phyloP scores from a whole-genome alignment of 2,329 filamentous ascomycete species.

The Pseudogymnoascus sp. region DNA sequence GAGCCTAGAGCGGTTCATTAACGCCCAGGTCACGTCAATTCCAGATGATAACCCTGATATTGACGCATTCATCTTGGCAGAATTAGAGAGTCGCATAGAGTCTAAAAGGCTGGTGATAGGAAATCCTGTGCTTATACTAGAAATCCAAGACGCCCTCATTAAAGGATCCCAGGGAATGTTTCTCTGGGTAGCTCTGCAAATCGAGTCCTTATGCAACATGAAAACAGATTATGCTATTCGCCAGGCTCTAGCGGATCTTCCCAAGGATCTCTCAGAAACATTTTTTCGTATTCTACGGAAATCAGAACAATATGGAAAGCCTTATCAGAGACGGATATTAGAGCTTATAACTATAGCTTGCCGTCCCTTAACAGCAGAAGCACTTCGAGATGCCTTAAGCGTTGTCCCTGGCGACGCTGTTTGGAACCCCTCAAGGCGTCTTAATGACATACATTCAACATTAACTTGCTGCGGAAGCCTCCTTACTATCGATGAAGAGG shows the following conservation, averaged over 20 bases:
- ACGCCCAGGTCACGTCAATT: slow-evolving; percentile 18
- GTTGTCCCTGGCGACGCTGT: slow-evolving; percentile 30
- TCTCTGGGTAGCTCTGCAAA: slow-evolving; percentile 34
- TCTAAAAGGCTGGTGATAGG: slow-evolving; percentile 20
- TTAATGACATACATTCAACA: slow-evolving; percentile 26
- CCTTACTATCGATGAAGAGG: slow-evolving; percentile 33
- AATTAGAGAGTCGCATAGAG: slow-evolving; percentile 25
- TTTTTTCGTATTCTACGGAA: slow-evolving; percentile 30
- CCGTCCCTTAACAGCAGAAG: slow-evolving; percentile 29
- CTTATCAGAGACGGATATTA: slow-evolving; percentile 28
- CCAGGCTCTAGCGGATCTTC: slow-evolving; percentile 29
- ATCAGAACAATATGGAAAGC: slow-evolving; percentile 16
- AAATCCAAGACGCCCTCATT: slow-evolving; percentile 26
- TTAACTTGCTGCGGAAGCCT: slow-evolving; percentile 33
- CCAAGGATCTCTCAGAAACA: slow-evolving; percentile 28
- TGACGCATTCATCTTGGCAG: slow-evolving; percentile 26
- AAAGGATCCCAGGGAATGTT: slow-evolving; percentile 36
- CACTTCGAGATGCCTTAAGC: slow-evolving; percentile 37
- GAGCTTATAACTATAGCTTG: slow-evolving; percentile 30
- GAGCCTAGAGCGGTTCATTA: slow-evolving; percentile 11
- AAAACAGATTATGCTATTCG: slow-evolving; percentile 34
- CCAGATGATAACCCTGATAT: slow-evolving; percentile 27
- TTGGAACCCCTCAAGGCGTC: slow-evolving; percentile 23
- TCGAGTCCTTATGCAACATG: slow-evolving; percentile 31
- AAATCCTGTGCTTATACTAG: slow-evolving; percentile 25